These are phyloP conservation scores for Decorospora gaudefroyi DNA, from an alignment of 2,329 filamentous ascomycete species.

Conservation along the genomic window DNA sequence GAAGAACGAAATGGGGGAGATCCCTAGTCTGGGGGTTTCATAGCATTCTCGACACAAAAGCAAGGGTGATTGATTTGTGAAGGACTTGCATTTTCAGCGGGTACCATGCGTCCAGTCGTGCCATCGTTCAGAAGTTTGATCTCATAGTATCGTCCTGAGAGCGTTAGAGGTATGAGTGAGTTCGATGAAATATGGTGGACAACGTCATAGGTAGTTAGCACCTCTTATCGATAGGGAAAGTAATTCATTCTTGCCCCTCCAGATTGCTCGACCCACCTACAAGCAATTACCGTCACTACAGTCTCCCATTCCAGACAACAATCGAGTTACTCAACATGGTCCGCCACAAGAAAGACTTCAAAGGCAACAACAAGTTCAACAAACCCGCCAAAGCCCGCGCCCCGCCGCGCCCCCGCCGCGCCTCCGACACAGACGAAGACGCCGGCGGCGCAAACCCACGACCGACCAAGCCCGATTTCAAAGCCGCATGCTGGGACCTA, in stretches of 20 bases:
- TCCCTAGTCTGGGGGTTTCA: slow-evolving; percentile 75
- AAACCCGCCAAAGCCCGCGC: slow-evolving; percentile 60
- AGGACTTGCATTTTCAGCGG: slow-evolving; percentile 6
- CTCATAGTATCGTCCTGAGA: no score
- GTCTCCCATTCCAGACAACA: background rate
- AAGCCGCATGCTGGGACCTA: slow-evolving; percentile 96
- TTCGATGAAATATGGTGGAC: background rate
- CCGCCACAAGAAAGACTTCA: slow-evolving; percentile 89
- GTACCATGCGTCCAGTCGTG: no score
- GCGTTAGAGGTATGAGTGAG: no score
- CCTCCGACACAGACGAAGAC: slow-evolving; percentile 30
- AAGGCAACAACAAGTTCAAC: slow-evolving; percentile 72
- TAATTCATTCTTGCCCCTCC: slow-evolving; percentile 29
- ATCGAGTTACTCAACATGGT: slow-evolving; percentile 65
- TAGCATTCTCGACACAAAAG: slow-evolving; percentile 46
- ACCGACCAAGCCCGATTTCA: slow-evolving; percentile 65
- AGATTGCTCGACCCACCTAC: slow-evolving; percentile 6
- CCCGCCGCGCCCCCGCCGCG: slow-evolving; percentile 51
- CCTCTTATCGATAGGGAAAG: slow-evolving; percentile 31
- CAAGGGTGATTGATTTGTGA: background rate
- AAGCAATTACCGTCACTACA: slow-evolving; percentile 5
- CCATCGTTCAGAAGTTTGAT: no score
- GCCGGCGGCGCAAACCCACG: slow-evolving; percentile 32
- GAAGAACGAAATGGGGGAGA: slow-evolving; percentile 82
- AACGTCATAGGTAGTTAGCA: slow-evolving; percentile 20